Evolutionary conservation across 495 filamentous ascomycete genomes (phyloP), one percentile per base, ranked within the genome.

Genomic region (Penicillium subrubescens): DNA sequence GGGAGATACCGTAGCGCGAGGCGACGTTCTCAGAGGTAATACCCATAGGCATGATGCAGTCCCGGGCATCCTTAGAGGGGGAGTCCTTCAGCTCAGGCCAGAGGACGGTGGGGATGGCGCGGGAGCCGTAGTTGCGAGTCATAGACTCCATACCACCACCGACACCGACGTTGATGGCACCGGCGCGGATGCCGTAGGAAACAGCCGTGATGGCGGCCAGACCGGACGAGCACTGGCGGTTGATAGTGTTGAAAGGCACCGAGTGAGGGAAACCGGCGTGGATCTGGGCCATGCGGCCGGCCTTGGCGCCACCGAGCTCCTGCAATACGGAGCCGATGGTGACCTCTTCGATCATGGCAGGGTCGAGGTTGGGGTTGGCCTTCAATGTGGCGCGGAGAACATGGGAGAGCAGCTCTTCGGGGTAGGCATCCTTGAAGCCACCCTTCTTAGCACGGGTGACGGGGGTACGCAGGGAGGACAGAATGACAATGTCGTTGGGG

Each of bases 41-140:
- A 0, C 94, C 93, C 94, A 97, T 97, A 60, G 87, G 87, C 93
- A 96, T 95, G 70, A 97, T 88, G 69, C 93, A 96, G 72, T 96
- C 93, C 43, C 83, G 73, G 8, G 91, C 89, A 60, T 95, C 90
- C 74, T 90, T 81, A 8, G 86, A 86, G 8, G 73, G 72, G 2
- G 81, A 87, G 3, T 90, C 83, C 68, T 81, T 86, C 61, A 97
- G 75, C 51, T 84, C 89, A 1, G 88, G 86, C 89, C 92, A 96
- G n/a, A 91, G 74, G 46, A 91, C 86, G 3, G 86, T 88, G 0
- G 94, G 94, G 59, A 97, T 94, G 8, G 94, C 94, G 59, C 87
- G 80, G 0, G 81, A 86, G 8, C 89, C 92, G 76, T 97, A 97
- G 75, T 96, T 96, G 58, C 89, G 77, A 54, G 91, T 96, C 93